Base-by-base conservation (phyloP, 1,284 basidiomycete species). In the Papiliotrema fonsecae region DNA sequence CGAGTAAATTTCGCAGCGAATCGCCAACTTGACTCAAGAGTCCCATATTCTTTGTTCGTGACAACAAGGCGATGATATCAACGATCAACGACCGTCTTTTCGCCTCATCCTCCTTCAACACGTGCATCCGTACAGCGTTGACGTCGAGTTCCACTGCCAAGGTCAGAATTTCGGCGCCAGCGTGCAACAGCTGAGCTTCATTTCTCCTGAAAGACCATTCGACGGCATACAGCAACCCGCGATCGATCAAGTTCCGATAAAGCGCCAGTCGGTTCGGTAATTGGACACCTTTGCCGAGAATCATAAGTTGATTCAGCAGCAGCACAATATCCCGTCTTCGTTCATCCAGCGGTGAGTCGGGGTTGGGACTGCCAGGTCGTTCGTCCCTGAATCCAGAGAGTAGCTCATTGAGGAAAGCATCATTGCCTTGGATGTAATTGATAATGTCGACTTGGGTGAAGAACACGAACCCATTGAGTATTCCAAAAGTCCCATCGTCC, bases 381-480 rank as follows among this genome's bases (percentile, higher is more conserved):
- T 42, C 80, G 58, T 84, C 82, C 54, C 86, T 80, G 68, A 90
- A 94, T 31, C 88, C 76, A 35, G 78, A 77, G 42, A 93, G 87
- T 24, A 97, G 79, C 48, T 90, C 84, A 30, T 79, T 77, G 25
- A 97, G 77, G 68, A 97, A 86, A 5, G 74, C 67, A 5, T 81
- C 81, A 65, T 93, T 88, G 49, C 79, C 80, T 65, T 92, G 87
- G 41, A 97, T 82, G 69, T 94, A 86, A 47, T 80, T 84, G 67
- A 97, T 90, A 65, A 98, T 97, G 74, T 98, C 94, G 64, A 94
- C 92, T 74, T 99, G 94, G 75, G 97, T 96, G 80, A 94, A 98
- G 69, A 97, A 94, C 69, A 98, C 90, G 74, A 90, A 89, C 16
- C 90, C 91, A 74, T 92, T 97, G 63, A 98, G 82, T 61, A 97